Evolutionary conservation across 2,329 filamentous ascomycete species (phyloP).

Genomic region (Ambrosiella xylebori): DNA sequence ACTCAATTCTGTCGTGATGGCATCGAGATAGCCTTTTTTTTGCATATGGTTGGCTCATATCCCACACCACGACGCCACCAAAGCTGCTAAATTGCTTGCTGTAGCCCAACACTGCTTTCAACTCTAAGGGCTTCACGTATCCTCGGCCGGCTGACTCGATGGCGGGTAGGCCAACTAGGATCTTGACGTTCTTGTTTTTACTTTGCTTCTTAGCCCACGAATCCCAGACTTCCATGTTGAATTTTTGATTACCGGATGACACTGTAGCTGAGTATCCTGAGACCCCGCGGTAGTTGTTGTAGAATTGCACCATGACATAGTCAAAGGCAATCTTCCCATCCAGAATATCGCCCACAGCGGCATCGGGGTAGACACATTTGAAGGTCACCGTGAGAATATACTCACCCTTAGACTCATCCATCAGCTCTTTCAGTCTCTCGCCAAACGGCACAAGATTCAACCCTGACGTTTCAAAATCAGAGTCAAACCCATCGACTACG

Average conservation of each 20-base stretch:
- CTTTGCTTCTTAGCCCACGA: constrained; percentile 42
- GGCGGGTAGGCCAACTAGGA: constrained; percentile 29
- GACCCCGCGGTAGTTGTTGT: constrained; percentile 42
- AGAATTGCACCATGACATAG: constrained; percentile 31
- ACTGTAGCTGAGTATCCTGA: constrained; percentile 24
- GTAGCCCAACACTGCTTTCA: constrained; percentile 24
- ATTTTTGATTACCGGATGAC: constrained; percentile 19
- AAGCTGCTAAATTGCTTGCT: constrained; percentile 23
- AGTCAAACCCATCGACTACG: constrained; percentile 26
- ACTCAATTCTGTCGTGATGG: constrained; percentile 23
- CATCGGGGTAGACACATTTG: constrained; percentile 23
- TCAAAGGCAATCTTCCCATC: constrained; percentile 25
- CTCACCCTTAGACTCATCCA: constrained; percentile 27
- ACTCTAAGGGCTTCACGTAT: constrained; percentile 21
- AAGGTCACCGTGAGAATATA: constrained; percentile 28
- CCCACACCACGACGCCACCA: constrained; percentile 31
- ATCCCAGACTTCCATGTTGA: constrained; percentile 35
- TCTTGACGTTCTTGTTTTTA: constrained; percentile 32
- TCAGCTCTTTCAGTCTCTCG: constrained; percentile 23
- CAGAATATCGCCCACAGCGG: constrained; percentile 24
- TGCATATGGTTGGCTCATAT: constrained; percentile 25
- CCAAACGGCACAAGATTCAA: constrained; percentile 21
- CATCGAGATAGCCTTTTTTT: constrained; percentile 37
- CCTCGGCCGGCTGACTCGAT: constrained; percentile 21
- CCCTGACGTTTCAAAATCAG: constrained; percentile 23